A percentile compares a stretch with the other conserved stretches of the same genome.
These are phyloP conservation scores for Phycomyces nitens DNA, from an alignment of 192 early-diverging fungal species.

Conservation along the genomic window DNA sequence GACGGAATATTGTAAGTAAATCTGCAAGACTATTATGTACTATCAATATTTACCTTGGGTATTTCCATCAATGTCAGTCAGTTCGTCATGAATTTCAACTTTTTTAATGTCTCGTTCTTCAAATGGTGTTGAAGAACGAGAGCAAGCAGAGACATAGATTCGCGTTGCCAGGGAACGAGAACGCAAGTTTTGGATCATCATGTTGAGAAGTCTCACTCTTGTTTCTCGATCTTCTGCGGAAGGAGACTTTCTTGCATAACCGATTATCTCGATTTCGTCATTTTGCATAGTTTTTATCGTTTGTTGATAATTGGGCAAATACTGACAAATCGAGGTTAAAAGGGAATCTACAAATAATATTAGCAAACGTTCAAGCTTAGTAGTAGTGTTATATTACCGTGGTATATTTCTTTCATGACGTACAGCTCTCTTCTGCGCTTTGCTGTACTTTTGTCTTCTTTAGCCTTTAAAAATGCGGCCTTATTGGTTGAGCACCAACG, in stretches of 20 bases:
- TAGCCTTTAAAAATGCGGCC: constrained; percentile 5
- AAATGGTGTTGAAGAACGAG: no score
- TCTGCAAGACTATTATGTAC: no score
- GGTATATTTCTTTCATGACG: not conserved
- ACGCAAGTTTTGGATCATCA: constrained; percentile 4
- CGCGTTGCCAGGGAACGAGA: no score
- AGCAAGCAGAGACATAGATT: no score
- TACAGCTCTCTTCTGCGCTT: not conserved
- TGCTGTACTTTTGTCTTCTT: not conserved
- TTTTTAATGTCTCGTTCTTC: no score
- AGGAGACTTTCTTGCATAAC: constrained; percentile 6
- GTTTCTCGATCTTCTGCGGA: not conserved
- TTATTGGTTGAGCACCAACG: constrained; percentile 8
- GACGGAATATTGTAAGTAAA: no score
- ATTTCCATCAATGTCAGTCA: no score
- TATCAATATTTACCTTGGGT: no score
- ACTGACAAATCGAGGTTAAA: constrained; percentile 2
- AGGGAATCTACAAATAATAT: constrained; percentile 4
- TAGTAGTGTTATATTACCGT: constrained; percentile 4
- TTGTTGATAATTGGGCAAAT: constrained; percentile 9
- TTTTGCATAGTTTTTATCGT: no score
- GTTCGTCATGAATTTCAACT: no score
- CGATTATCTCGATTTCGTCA: not conserved
- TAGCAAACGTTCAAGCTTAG: constrained; percentile 1
- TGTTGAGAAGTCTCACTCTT: not conserved